Evolutionary conservation across 2,329 filamentous ascomycete genomes (phyloP), one percentile per base, ranked within the genome.

Genomic region (Bisporella sp.): DNA sequence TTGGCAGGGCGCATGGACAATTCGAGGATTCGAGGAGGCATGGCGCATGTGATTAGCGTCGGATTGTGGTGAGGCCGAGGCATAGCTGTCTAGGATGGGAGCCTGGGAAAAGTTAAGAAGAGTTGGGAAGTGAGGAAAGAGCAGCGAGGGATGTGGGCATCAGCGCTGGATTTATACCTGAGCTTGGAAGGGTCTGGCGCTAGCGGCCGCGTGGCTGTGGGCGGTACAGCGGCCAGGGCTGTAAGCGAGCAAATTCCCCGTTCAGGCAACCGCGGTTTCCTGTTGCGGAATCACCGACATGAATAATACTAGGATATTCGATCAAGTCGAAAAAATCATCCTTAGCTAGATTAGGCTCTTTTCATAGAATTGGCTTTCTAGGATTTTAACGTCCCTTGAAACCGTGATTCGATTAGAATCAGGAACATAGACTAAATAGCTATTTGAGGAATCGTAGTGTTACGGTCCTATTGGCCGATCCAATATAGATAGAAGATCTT

Each of bases 181-280:
- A 43, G 41, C 41, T 43, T 43, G 41, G 41, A 43, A n/a, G 41
- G 41, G 41, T 29, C 9, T 3, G 4, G 4, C 41, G 41, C 41
- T 43, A 43, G 41, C 41, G 41, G 41, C 41, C 41, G 41, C 41
- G 8, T 9, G 9, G 41, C 41, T 43, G 29, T 29, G n/a, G 41
- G 9, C 41, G 41, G n/a, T 43, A 13, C 41, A 43, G 9, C 4
- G 4, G 41, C 4, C 41, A 43, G 41, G 8, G 41, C 41, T 9
- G 8, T 43, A 43, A 43, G 41, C 41, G 41, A 43, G 43, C 28
- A n/a, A 45, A 45, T 45, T 32, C 43, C 43, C 43, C 30, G 28
- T 45, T 45, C 43, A 45, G 43, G 43, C 43, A 45, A 45, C 43
- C 43, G 43, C 43, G 30, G 43, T 45, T 45, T 45, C 43, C 43